Percentiles rank a stretch among this genome's conserved stretches.
Evolutionary conservation across 1,284 basidiomycete genomes (phyloP).

Genomic region (Rhodofomes roseus): DNA sequence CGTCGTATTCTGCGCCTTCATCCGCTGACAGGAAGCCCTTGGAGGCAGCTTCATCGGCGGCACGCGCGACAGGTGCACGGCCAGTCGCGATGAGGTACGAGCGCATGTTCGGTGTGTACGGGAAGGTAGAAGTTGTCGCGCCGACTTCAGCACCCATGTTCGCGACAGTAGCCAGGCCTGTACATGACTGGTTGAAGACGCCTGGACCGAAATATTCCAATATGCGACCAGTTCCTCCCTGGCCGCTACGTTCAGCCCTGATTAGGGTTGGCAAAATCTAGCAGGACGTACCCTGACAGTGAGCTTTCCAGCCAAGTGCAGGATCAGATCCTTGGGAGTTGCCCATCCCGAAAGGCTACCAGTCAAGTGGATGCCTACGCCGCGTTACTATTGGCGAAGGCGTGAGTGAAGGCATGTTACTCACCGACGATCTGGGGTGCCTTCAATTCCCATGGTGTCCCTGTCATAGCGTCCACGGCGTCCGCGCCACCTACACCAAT

Average conservation of each 20-base stretch:
- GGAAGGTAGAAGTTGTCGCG: conserved; percentile 97
- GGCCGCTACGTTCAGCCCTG: background rate
- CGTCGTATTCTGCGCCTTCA: conserved; percentile 91
- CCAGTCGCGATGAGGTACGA: conserved; percentile 90
- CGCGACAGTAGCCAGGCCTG: conserved; percentile 91
- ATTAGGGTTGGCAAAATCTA: background rate
- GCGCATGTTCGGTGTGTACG: conserved; percentile 89
- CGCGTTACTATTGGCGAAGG: background rate
- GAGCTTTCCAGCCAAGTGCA: conserved; percentile 91
- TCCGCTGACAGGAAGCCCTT: conserved; percentile 83
- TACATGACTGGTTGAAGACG: conserved; percentile 88
- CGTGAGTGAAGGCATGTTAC: conserved; percentile 14
- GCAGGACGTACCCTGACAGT: conserved; percentile 76
- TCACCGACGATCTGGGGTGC: conserved; percentile 86
- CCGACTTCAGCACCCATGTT: conserved; percentile 99
- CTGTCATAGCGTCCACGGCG: conserved; percentile 98
- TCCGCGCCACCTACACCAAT: conserved; percentile 99
- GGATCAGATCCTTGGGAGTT: conserved; percentile 95
- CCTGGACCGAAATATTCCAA: conserved; percentile 99
- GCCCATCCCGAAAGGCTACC: conserved; percentile 91
- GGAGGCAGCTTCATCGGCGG: conserved; percentile 83
- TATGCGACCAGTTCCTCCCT: conserved; percentile 96
- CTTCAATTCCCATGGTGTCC: conserved; percentile 98
- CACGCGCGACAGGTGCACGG: conserved; percentile 82
- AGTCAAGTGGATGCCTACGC: conserved; percentile 76